A percentile compares a stretch with the other conserved stretches of the same genome.
phyloP scores from a whole-genome alignment of 257 asterid species.

The Solanum ahanhuiri region DNA sequence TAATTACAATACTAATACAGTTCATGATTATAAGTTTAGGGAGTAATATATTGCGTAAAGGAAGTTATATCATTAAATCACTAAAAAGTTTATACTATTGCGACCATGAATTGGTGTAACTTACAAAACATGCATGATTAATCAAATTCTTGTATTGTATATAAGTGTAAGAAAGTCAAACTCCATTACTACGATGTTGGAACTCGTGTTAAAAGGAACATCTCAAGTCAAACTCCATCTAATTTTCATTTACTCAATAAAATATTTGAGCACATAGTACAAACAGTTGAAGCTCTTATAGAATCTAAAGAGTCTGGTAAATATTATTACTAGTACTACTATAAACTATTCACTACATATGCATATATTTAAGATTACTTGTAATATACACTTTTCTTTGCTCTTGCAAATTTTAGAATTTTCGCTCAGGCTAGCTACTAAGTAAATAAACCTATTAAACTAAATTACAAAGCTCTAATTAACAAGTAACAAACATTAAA shows the following conservation, averaged over 20 bases:
- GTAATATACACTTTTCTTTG: slow-evolving; percentile 1
- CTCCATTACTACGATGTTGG: not conserved
- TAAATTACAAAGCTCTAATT: not conserved
- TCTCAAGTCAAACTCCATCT: not conserved
- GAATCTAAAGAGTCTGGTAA: not conserved
- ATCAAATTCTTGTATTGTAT: not conserved
- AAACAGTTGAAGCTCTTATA: not conserved
- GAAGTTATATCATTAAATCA: not conserved
- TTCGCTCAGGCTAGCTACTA: not conserved
- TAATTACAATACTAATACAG: not conserved
- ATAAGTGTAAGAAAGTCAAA: not conserved
- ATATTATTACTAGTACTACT: not conserved
- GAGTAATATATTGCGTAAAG: not conserved
- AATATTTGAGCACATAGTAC: not conserved
- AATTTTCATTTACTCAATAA: not conserved
- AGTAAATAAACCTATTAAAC: not conserved
- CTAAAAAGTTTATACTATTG: not conserved
- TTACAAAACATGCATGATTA: not conserved
- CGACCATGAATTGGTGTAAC: not conserved
- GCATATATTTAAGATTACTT: not conserved
- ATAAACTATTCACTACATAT: not conserved
- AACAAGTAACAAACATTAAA: not conserved
- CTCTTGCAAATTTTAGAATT: not conserved
- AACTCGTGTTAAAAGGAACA: not conserved
- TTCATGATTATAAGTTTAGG: not conserved